Evolutionary conservation across 208 protist species (phyloP).

Genomic region (Naegleria fowleri): DNA sequence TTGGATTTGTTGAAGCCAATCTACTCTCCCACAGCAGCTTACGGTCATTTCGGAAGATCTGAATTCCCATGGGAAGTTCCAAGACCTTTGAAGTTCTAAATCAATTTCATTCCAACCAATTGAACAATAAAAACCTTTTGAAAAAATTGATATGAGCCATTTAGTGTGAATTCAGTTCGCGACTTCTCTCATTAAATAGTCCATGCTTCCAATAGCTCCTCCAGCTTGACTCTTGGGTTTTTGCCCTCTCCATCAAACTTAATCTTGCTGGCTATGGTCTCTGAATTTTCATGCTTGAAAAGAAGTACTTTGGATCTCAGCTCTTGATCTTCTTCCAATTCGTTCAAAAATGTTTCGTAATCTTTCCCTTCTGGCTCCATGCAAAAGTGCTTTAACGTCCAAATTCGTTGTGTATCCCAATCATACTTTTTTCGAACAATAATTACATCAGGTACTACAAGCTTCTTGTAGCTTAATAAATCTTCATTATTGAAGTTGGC

Average conservation of each 20-base stretch:
- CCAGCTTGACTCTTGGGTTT: background rate
- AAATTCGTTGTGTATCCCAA: background rate
- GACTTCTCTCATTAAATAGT: background rate
- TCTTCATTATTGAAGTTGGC: background rate
- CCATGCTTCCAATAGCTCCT: slow-evolving; percentile 12
- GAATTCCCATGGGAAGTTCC: slow-evolving; percentile 96
- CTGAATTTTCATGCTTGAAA: background rate
- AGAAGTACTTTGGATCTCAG: background rate
- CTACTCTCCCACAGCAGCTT: slow-evolving; percentile 91
- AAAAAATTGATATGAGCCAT: no score
- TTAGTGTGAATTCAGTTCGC: no score
- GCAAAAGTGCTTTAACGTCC: background rate
- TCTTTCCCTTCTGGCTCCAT: background rate
- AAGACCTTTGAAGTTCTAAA: background rate
- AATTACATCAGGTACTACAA: slow-evolving; percentile 14
- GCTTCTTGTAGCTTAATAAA: background rate
- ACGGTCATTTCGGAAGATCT: slow-evolving; percentile 97
- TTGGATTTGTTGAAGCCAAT: slow-evolving; percentile 90
- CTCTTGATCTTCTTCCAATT: slow-evolving; percentile 17
- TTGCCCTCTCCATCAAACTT: background rate
- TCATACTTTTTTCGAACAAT: slow-evolving; percentile 12
- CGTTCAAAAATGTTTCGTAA: slow-evolving; percentile 18
- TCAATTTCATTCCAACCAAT: no score
- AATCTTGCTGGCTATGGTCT: background rate
- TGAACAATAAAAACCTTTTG: no score